A percentile compares a stretch with the other conserved stretches of the same genome.
Conservation (phyloP, 352 stramenopile species). For the Paralagenidium karlingii region DNA sequence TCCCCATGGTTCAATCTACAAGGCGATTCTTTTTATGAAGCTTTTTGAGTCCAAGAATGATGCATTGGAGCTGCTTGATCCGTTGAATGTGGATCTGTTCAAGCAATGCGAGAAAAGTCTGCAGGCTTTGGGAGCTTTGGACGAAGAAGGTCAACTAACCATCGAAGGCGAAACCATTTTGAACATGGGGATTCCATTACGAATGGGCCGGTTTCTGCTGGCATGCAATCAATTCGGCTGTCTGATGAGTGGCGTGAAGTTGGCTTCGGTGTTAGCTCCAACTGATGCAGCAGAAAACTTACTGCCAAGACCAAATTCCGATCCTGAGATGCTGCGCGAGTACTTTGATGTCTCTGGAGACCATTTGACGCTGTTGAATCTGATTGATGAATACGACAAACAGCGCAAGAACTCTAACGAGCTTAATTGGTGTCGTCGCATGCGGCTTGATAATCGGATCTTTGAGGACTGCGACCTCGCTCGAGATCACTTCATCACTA, state of each 20-base stretch:
- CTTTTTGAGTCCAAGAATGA: slow-evolving; percentile 2
- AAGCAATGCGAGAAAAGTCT: slow-evolving; percentile 4
- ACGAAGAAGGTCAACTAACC: slow-evolving; percentile 5
- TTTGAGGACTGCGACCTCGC: slow-evolving; percentile 6
- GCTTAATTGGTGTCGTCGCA: slow-evolving; percentile 8
- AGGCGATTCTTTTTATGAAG: slow-evolving; percentile 12
- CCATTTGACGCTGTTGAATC: slow-evolving; percentile 13
- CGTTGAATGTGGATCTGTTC: slow-evolving; percentile 1
- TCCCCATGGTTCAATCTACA: no score
- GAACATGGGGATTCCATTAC: slow-evolving; percentile 9
- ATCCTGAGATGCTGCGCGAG: neutral
- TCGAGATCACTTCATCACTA: slow-evolving; percentile 9
- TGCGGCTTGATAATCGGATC: slow-evolving; percentile 7
- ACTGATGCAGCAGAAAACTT: slow-evolving; percentile 8
- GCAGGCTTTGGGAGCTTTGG: slow-evolving; percentile 4
- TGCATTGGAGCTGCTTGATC: slow-evolving; percentile 7
- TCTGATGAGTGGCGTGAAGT: slow-evolving; percentile 7
- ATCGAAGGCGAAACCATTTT: slow-evolving; percentile 7
- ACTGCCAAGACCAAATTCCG: slow-evolving; percentile 1
- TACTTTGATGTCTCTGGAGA: slow-evolving; percentile 8
- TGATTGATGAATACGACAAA: slow-evolving; percentile 10
- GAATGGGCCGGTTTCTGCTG: slow-evolving; percentile 11
- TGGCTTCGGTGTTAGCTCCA: slow-evolving; percentile 7
- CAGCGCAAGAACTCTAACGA: neutral
- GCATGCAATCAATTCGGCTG: slow-evolving; percentile 10